Percentiles rank a stretch among this genome's conserved stretches.
Evolutionary conservation across 73 alveolate genomes (phyloP).

Genomic region (Paramecium bursaria): DNA sequence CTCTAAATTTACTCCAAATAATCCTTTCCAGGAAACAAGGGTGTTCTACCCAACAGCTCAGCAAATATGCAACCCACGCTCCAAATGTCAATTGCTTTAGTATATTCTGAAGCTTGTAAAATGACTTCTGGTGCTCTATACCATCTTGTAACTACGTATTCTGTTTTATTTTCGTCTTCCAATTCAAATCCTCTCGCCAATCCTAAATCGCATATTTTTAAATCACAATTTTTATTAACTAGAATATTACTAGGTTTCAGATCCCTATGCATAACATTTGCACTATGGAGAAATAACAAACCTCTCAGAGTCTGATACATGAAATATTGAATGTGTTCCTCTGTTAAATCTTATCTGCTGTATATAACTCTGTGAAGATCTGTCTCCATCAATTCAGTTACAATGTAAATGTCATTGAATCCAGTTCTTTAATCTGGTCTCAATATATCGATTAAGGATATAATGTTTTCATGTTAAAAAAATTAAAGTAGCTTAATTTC

Average conservation of each 20-base stretch:
- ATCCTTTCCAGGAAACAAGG: slow-evolving; percentile 95
- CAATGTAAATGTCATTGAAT: slow-evolving; percentile 91
- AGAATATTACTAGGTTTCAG: slow-evolving; percentile 93
- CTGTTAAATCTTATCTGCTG: slow-evolving; percentile 88
- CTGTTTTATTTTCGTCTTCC: slow-evolving; percentile 71
- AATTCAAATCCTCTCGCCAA: slow-evolving; percentile 81
- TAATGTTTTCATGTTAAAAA: slow-evolving; percentile 90
- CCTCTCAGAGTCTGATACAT: slow-evolving; percentile 90
- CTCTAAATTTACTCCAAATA: slow-evolving; percentile 91
- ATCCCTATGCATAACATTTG: slow-evolving; percentile 94
- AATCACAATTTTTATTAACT: slow-evolving; percentile 92
- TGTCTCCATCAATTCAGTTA: slow-evolving; percentile 94
- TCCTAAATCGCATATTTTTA: slow-evolving; percentile 93
- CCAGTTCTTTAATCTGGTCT: slow-evolving; percentile 91
- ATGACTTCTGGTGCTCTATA: slow-evolving; percentile 98
- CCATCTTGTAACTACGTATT: slow-evolving; percentile 93
- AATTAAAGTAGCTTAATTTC: slow-evolving; percentile 84
- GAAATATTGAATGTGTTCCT: slow-evolving; percentile 85
- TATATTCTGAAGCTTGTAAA: slow-evolving; percentile 84
- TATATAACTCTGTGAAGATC: slow-evolving; percentile 92
- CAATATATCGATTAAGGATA: slow-evolving; percentile 79
- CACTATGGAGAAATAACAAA: slow-evolving; percentile 90
- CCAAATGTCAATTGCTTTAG: slow-evolving; percentile 91
- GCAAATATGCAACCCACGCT: slow-evolving; percentile 91
- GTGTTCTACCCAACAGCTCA: slow-evolving; percentile 84